Conservation (phyloP, 139 green algal genomes). For the Pseudopediastrum boryanum region DNA sequence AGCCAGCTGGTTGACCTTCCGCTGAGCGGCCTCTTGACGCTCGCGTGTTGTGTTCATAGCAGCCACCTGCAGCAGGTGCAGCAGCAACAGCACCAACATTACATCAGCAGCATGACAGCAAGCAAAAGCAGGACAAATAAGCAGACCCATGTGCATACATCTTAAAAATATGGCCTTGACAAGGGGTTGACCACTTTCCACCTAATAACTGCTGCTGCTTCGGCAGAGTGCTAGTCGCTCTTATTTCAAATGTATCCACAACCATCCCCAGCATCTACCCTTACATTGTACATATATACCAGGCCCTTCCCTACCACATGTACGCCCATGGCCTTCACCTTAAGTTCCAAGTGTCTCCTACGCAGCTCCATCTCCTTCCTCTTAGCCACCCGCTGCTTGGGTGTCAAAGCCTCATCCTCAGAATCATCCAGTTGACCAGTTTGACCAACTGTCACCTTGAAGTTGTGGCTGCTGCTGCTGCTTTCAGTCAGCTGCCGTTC, state of each 20-base stretch:
- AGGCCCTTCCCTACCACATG: not conserved
- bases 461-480: too few species aligned
- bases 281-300: not conserved
- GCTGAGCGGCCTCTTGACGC: conserved; percentile 18
- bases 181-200: not conserved
- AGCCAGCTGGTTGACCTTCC: conserved; percentile 26
- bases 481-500: too few species aligned
- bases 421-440: too few species aligned
- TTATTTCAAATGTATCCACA: not conserved
- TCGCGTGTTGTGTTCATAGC: conserved; percentile 3
- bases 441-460: too few species aligned
- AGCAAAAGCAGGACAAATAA: too few species aligned
- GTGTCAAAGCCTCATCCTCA: conserved; percentile 11
- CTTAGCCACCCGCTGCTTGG: conserved; percentile 28
- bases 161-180: not conserved
- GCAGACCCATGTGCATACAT: not conserved
- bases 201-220: not conserved
- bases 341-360: conserved; percentile 21
- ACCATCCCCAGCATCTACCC: not conserved
- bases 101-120: not conserved
- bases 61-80: not conserved
- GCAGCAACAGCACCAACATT: conserved; percentile 6
- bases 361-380: conserved; percentile 16
- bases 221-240: not conserved
- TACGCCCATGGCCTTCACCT: not conserved